phyloP scores from a whole-genome alignment of 352 stramenopile genomes.

The Globisporangium echinulatum region DNA sequence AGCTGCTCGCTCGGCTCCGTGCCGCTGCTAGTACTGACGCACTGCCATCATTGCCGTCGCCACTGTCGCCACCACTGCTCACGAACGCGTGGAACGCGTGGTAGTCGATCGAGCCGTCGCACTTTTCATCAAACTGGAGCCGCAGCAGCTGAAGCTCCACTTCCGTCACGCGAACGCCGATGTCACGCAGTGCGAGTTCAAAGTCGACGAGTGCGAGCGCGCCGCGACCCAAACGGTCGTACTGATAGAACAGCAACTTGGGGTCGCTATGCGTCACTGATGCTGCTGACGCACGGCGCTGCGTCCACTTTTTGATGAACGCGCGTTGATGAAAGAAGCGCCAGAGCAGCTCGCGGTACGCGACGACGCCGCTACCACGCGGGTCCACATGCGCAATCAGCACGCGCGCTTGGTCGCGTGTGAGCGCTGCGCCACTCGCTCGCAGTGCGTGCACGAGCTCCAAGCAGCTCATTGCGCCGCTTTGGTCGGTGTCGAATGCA shows the following conservation, averaged over 20 bases:
- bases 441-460: slow-evolving; percentile 38
- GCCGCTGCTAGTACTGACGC: neutral
- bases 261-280: slow-evolving; percentile 15
- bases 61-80: slow-evolving; percentile 3
- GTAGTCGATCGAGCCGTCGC: slow-evolving; percentile 59
- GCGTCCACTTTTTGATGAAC: slow-evolving; percentile 53
- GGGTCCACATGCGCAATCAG: slow-evolving; percentile 46
- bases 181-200: slow-evolving; percentile 38
- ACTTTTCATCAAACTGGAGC: slow-evolving; percentile 44
- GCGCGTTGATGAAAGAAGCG: slow-evolving; percentile 51
- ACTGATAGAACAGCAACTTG: slow-evolving; percentile 39
- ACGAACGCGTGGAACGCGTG: slow-evolving; percentile 52
- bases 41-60: neutral
- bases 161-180: slow-evolving; percentile 42
- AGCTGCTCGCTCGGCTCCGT: too few species aligned
- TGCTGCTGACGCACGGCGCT: slow-evolving; percentile 23
- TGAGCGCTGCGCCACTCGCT: slow-evolving; percentile 23
- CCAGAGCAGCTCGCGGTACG: slow-evolving; percentile 61
- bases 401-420: slow-evolving; percentile 29
- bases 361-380: slow-evolving; percentile 38
- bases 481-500: slow-evolving; percentile 39
- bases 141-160: slow-evolving; percentile 38
- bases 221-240: slow-evolving; percentile 30
- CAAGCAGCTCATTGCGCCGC: slow-evolving; percentile 32
- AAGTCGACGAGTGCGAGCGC: slow-evolving; percentile 38